Conservation (phyloP, 176 grass and related monocot genomes). For the Oryza coarctata region DNA sequence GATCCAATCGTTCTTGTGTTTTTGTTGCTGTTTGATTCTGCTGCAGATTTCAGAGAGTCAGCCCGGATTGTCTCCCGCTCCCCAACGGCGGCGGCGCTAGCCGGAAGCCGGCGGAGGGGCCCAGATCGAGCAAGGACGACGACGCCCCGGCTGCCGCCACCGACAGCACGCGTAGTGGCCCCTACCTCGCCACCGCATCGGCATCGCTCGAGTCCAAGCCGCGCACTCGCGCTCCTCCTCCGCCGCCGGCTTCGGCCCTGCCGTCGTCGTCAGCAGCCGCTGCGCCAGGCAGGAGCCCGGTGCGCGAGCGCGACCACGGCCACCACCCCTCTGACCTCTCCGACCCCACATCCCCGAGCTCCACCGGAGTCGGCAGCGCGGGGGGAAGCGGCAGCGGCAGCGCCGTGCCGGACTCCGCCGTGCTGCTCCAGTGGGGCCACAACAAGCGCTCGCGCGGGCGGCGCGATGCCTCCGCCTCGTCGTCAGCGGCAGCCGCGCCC, state of each 20-base stretch:
- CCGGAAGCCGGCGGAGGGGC: conserved; percentile 20
- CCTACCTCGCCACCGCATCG: conserved; percentile 26
- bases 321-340: conserved; percentile 10
- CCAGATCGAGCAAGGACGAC: conserved; percentile 50
- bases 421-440: conserved; percentile 72
- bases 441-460: conserved; percentile 67
- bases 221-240: conserved; percentile 24
- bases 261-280: conserved; percentile 7
- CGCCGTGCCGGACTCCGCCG: neutral
- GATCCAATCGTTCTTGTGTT: conserved; percentile 19
- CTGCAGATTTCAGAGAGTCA: conserved; percentile 64
- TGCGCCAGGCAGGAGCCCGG: neutral
- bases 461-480: conserved; percentile 33
- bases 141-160: conserved; percentile 17
- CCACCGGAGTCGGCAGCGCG: neutral
- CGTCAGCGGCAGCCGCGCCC: neutral
- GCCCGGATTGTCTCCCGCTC: conserved; percentile 49
- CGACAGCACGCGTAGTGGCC: conserved; percentile 14
- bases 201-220: conserved; percentile 33
- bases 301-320: conserved; percentile 13
- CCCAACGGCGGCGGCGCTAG: conserved; percentile 19
- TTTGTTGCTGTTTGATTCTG: neutral
- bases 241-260: neutral
- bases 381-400: neutral
- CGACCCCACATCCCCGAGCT: neutral